Base-by-base conservation (phyloP, 805 yeast species). In the Candida pseudofarinosa region DNA sequence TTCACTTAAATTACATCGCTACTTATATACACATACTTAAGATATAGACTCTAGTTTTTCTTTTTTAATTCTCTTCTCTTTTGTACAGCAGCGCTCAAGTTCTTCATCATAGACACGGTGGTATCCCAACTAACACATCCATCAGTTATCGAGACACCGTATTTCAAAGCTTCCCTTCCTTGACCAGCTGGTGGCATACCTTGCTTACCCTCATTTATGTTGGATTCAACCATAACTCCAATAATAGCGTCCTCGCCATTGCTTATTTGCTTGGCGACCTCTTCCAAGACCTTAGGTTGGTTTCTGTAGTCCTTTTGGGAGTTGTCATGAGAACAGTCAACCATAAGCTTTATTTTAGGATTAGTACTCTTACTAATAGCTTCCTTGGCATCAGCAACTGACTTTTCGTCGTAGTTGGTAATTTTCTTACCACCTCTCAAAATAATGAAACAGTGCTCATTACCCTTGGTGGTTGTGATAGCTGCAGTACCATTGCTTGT, bases 321-420 rank as follows among this genome's bases (percentile, higher is more conserved):
- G 76, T 93, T 93, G 57, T 97, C 99, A 69, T 93, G 99, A 37
- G 97, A 90, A 71, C 97, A 93, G 71, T 93, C 99, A 48, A 93
- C 85, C 99, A 93, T 93, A 56, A 88, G 65, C 76, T 69, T 56
- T 69, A 75, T 65, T 46, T 63, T 67, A 45, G 73, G 82, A 53
- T 75, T 67, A 30, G 69, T 63, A 33, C 72, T 62, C 50, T 69
- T 67, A 38, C 59, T 51, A 54, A 88, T 77, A 61, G 79, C 78
- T 26, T 63, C 72, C 71, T 88, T 84, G 50, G 95, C 93, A 33
- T 75, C 83, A 34, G 76, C 72, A 33, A 93, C 88, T n/a, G 85
- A 78, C 44, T 71, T 78, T 50, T 80, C 85, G 63, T 89, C 97
- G 73, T 80, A 93, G 72, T 93, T 93, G 42, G 99, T 88, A 48